Evolutionary conservation across 495 filamentous ascomycete species (phyloP), one percentile per base, ranked within the genome.

Genomic region (Lophiotrema nucula): DNA sequence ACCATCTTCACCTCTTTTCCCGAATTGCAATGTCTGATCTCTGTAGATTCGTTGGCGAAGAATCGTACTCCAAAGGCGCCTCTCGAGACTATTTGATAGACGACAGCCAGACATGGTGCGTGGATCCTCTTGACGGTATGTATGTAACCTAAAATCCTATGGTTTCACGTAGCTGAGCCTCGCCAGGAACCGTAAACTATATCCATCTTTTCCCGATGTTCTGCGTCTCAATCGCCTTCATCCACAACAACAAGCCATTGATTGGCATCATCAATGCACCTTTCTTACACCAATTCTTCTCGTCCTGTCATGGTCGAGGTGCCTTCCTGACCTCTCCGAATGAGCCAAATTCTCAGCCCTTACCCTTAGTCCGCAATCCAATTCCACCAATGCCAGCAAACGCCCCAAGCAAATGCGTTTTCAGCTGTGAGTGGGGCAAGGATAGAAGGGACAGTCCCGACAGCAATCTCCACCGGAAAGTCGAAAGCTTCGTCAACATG

Each of bases 151-250:
- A 2, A 13, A 18, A 21, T 19, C 24, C 1, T 22, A 37, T 11
- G 19, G 10, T 18, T 8, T 35, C 25, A 33, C 21, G 6, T 10
- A 33, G 39, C 58, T 49, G 27, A 41, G 16, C 2, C 35, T 8
- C 16, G 1, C 16, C 41, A 72, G 69, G 85, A 64, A 88, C 85
- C 13, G 84, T 88, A 49, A 88, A 88, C 71, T 88, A 84, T 70
- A 87, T 81, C 13, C 85, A 88, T 68, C 72, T 86, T 12, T 86
- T 87, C 70, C 85, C 84, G 45, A 84, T 87, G 82, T 87, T 86
- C 74, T 88, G 85, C 67, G 79, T 87, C 59, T 83, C 79, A 25
- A 86, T 88, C 67, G 84, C 72, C 46, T 80, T 88, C 65, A 68
- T 86, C 51, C 70, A 85, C 25, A 67, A 77, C 39, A 74, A 78